Percentiles rank a stretch among this genome's conserved stretches.
phyloP scores from a whole-genome alignment of 306 rosid genomes.

The Sphenostylis stenocarpa region DNA sequence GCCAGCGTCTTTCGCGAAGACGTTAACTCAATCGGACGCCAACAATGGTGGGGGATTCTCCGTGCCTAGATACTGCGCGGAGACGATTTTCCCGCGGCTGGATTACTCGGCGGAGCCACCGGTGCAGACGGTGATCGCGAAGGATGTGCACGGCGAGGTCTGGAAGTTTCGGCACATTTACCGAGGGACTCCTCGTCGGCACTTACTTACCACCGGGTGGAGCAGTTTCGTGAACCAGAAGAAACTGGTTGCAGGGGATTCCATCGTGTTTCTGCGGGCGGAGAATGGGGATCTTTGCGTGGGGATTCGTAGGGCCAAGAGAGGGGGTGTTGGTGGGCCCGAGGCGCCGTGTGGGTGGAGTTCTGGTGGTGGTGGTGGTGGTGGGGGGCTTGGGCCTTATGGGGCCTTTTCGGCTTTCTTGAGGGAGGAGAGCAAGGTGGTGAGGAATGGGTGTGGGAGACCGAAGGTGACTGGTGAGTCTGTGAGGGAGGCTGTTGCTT shows the following conservation, averaged over 20 bases:
- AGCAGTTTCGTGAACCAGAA: slow-evolving; percentile 94
- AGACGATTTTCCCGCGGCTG: slow-evolving; percentile 82
- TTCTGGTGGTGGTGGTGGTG: slow-evolving; percentile 38
- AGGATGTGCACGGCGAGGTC: slow-evolving; percentile 84
- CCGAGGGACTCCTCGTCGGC: slow-evolving; percentile 93
- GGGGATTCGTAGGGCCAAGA: slow-evolving; percentile 83
- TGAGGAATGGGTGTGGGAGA: slow-evolving; percentile 38
- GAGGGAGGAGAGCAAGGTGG: slow-evolving; percentile 59
- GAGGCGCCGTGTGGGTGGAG: slow-evolving; percentile 71
- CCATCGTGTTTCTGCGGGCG: slow-evolving; percentile 80
- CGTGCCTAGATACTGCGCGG: slow-evolving; percentile 95
- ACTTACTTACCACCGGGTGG: slow-evolving; percentile 95
- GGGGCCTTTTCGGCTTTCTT: slow-evolving; percentile 63
- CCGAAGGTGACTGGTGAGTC: slow-evolving; percentile 67
- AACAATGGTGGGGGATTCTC: slow-evolving; percentile 99
- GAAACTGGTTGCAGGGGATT: slow-evolving; percentile 95
- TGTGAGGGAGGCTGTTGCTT: slow-evolving; percentile 66
- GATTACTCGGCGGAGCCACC: slow-evolving; percentile 97
- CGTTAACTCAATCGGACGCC: slow-evolving; percentile 94
- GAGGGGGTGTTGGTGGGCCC: slow-evolving; percentile 51
- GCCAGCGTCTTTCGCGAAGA: slow-evolving; percentile 88
- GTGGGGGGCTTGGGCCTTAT: slow-evolving; percentile 38
- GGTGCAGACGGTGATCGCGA: slow-evolving; percentile 86
- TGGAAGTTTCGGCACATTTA: slow-evolving; percentile 97
- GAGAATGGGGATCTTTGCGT: slow-evolving; percentile 80